These are phyloP conservation scores for Cylindrotheca closterium DNA, from an alignment of 108 stramenopile genomes.

Conservation along the genomic window DNA sequence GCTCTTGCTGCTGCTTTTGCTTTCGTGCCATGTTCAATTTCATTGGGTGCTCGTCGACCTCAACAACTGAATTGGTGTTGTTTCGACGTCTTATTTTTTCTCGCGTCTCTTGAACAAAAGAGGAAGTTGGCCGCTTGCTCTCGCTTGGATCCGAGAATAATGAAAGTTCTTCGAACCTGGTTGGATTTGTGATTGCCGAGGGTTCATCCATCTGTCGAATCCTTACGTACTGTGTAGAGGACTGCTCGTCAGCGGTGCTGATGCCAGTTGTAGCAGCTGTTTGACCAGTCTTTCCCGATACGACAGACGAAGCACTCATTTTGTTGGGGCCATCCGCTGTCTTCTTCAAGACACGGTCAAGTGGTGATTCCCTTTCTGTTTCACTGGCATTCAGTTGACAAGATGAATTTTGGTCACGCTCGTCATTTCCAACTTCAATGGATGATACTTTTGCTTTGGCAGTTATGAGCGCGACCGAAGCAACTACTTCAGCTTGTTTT, in stretches of 20 bases:
- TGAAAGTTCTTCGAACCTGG: not conserved
- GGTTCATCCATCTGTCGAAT: not conserved
- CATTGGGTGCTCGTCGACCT: not conserved
- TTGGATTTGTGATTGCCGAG: not conserved
- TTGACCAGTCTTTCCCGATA: not conserved
- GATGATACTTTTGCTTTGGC: too few species aligned
- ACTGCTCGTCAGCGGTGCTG: not conserved
- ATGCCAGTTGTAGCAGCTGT: not conserved
- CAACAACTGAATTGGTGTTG: not conserved
- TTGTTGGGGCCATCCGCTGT: too few species aligned
- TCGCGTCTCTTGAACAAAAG: too few species aligned
- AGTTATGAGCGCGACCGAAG: slow-evolving; percentile 47
- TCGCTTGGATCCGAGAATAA: too few species aligned
- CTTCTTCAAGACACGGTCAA: too few species aligned
- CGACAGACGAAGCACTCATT: not conserved
- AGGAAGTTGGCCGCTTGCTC: too few species aligned
- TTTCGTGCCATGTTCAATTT: not conserved
- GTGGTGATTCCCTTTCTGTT: slow-evolving; percentile 2
- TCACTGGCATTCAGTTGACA: not conserved
- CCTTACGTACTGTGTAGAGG: not conserved
- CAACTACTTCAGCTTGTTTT: slow-evolving; percentile 50
- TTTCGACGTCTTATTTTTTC: not conserved
- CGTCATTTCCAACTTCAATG: not conserved
- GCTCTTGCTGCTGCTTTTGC: not conserved
- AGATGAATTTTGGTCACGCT: not conserved